Evolutionary conservation across 495 filamentous ascomycete genomes (phyloP).

Genomic region (Talaromyces trachyspermus): DNA sequence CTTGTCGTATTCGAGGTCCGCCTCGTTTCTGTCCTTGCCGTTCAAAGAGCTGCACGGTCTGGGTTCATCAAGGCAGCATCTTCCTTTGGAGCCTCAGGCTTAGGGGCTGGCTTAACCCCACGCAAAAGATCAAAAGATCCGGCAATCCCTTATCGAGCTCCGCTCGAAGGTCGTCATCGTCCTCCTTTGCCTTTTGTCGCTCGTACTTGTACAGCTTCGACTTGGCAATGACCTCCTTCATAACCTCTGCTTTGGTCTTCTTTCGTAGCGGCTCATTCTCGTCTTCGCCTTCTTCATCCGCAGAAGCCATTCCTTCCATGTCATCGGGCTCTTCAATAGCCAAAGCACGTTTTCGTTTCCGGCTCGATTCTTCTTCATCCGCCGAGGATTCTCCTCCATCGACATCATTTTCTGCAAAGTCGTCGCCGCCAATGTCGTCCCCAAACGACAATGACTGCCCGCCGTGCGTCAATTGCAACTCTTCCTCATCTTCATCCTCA

Average conservation of each 20-base stretch:
- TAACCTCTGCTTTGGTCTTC: slow-evolving; percentile 90
- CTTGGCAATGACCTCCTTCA: slow-evolving; percentile 95
- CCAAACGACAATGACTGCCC: slow-evolving; percentile 64
- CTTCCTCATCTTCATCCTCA: slow-evolving; percentile 69
- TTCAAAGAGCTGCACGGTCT: slow-evolving; percentile 51
- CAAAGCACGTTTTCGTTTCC: slow-evolving; percentile 55
- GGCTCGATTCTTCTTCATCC: slow-evolving; percentile 48
- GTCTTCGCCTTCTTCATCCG: slow-evolving; percentile 36
- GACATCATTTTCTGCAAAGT: slow-evolving; percentile 62
- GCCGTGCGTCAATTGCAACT: slow-evolving; percentile 71
- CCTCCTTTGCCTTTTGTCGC: slow-evolving; percentile 85
- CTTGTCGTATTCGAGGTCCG: slow-evolving; percentile 79
- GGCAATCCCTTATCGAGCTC: slow-evolving; percentile 69
- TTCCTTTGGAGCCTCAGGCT: slow-evolving; percentile 31
- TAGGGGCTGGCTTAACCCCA: slow-evolving; percentile 35
- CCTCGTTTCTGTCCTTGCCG: slow-evolving; percentile 52
- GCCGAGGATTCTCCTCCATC: slow-evolving; percentile 28
- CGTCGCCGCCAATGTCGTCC: slow-evolving; percentile 50
- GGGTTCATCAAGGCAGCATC: slow-evolving; percentile 48
- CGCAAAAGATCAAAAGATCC: slow-evolving; percentile 69
- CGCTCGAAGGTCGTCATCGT: slow-evolving; percentile 85
- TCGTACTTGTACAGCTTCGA: slow-evolving; percentile 93
- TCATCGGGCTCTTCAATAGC: slow-evolving; percentile 27
- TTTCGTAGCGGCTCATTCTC: slow-evolving; percentile 63
- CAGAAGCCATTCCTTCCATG: slow-evolving; percentile 31